Conservation (phyloP, 2,329 filamentous ascomycete genomes). For the Talaromyces pinophilus region DNA sequence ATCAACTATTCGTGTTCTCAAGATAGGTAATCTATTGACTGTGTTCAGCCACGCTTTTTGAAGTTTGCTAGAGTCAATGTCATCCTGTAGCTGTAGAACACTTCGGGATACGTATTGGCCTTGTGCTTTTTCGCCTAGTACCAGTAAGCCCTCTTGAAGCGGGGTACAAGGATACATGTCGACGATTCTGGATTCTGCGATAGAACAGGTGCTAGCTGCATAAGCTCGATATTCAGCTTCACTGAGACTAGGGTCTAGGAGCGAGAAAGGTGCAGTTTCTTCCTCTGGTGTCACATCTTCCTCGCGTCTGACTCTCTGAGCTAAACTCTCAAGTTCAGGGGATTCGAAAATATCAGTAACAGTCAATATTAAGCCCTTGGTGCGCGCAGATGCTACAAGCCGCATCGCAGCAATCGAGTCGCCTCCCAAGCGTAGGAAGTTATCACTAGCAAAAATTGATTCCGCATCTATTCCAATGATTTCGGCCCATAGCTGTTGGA, state of each 20-base stretch:
- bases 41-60: neutral
- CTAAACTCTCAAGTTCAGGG: conserved; percentile 10
- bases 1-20: conserved; percentile 19
- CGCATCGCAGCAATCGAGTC: conserved; percentile 30
- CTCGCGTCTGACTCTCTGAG: neutral
- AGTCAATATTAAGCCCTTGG: conserved; percentile 14
- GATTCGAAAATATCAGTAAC: conserved; percentile 15
- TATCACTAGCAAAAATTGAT: conserved; percentile 27
- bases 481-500: conserved; percentile 28
- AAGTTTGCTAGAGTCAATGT: conserved; percentile 1
- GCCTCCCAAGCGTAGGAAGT: conserved; percentile 35
- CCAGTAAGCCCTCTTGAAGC: conserved; percentile 48
- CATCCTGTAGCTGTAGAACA: conserved; percentile 2
- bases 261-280: conserved; percentile 10
- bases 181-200: neutral
- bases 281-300: neutral
- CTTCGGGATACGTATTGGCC: conserved; percentile 29
- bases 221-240: conserved; percentile 13
- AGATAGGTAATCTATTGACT: conserved; percentile 2
- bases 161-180: conserved; percentile 45
- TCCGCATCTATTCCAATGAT: conserved; percentile 27
- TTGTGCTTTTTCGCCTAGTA: conserved; percentile 48
- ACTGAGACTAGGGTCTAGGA: neutral
- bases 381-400: conserved; percentile 23
- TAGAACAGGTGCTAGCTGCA: conserved; percentile 11